Evolutionary conservation across 805 yeast genomes (phyloP).

Genomic region (Kuraishia capsulata): DNA sequence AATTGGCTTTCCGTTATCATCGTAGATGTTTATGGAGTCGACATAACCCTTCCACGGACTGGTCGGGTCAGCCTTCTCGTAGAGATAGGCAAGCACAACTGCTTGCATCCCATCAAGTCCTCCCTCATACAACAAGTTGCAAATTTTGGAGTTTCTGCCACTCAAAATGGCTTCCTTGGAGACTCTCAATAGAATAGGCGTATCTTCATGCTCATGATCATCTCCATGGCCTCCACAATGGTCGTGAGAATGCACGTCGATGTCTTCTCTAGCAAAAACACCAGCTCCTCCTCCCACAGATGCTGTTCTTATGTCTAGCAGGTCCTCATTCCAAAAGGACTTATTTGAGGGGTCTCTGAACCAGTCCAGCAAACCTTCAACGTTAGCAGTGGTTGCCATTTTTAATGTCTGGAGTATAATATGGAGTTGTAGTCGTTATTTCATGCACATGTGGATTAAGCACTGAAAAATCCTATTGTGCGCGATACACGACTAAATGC

Average conservation of each 20-base stretch:
- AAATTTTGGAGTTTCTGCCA: constrained; percentile 48
- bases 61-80: constrained; percentile 50
- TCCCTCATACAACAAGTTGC: constrained; percentile 57
- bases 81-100: constrained; percentile 59
- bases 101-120: constrained; percentile 57
- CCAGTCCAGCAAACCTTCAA: constrained; percentile 36
- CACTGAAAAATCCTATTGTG: too few relatives aligned
- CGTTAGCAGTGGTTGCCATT: constrained; percentile 22
- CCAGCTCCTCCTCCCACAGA: constrained; percentile 63
- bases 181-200: constrained; percentile 37
- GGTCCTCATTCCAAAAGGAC: constrained; percentile 42
- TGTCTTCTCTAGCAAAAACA: constrained; percentile 43
- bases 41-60: constrained; percentile 83
- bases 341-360: constrained; percentile 33
- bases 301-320: constrained; percentile 31
- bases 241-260: neutral
- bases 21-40: constrained; percentile 33
- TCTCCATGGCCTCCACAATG: constrained; percentile 11
- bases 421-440: too few relatives aligned
- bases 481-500: too few relatives aligned
- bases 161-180: constrained; percentile 56
- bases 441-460: too few relatives aligned
- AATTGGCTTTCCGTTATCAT: constrained; percentile 20
- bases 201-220: constrained; percentile 17
- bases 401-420: too few relatives aligned